Percentiles rank a stretch among this genome's conserved stretches.
Evolutionary conservation across 805 yeast species (phyloP).

Genomic region (Saturnispora besseyi): DNA sequence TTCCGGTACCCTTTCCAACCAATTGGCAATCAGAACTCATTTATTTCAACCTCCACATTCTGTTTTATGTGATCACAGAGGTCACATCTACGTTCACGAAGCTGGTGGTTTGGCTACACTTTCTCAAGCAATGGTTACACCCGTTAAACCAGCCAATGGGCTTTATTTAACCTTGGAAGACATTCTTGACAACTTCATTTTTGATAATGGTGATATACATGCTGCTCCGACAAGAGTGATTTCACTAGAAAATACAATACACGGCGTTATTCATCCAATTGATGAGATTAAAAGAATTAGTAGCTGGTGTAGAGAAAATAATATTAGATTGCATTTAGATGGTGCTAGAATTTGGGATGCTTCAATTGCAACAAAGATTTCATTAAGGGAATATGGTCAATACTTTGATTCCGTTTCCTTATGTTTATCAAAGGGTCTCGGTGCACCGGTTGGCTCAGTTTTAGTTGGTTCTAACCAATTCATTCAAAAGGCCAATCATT

Average conservation of each 20-base stretch:
- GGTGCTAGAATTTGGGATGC: constrained; percentile 96
- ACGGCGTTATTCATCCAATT: constrained; percentile 72
- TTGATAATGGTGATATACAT: constrained; percentile 80
- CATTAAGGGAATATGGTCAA: constrained; percentile 61
- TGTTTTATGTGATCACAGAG: constrained; percentile 73
- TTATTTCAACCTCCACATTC: constrained; percentile 77
- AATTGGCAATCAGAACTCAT: constrained; percentile 70
- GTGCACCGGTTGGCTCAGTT: constrained; percentile 90
- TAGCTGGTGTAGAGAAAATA: constrained; percentile 54
- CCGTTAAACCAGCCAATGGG: constrained; percentile 73
- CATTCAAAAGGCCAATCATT: constrained; percentile 68
- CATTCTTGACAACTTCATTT: constrained; percentile 46
- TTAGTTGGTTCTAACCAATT: constrained; percentile 58
- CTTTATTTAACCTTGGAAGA: constrained; percentile 73
- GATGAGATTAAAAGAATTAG: constrained; percentile 69
- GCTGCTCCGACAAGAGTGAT: constrained; percentile 81
- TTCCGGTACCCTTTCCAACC: constrained; percentile 88
- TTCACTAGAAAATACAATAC: constrained; percentile 81
- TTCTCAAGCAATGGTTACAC: constrained; percentile 85
- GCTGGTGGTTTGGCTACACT: constrained; percentile 89
- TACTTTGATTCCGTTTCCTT: constrained; percentile 83
- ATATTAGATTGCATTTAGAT: constrained; percentile 67
- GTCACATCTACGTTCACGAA: constrained; percentile 76
- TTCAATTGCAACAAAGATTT: constrained; percentile 57
- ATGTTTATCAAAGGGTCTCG: constrained; percentile 81